Conservation (phyloP, 176 grass and related monocot species). For the Lolium rigidum region DNA sequence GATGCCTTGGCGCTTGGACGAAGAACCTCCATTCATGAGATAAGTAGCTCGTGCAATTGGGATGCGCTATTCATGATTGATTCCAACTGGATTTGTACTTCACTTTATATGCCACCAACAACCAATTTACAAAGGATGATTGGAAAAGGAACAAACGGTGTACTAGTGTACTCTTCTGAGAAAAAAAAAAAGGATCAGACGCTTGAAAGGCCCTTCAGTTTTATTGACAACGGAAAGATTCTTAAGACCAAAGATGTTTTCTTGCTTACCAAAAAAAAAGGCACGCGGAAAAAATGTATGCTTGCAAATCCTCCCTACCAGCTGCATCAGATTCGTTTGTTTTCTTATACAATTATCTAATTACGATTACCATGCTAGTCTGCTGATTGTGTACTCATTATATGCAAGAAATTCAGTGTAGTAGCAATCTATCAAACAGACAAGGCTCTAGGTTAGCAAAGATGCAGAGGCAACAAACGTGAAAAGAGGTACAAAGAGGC, state of each 20-base stretch:
- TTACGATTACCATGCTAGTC: constrained; percentile 11
- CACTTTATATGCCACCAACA: constrained; percentile 28
- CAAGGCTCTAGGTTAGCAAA: constrained; percentile 30
- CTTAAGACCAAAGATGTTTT: constrained; percentile 32
- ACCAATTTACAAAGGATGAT: constrained; percentile 46
- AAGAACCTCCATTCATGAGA: constrained; percentile 36
- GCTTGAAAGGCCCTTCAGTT: constrained; percentile 29
- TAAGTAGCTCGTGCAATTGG: constrained; percentile 51
- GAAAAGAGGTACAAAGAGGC: constrained; percentile 6
- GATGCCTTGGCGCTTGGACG: constrained; percentile 53
- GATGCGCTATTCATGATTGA: constrained; percentile 41
- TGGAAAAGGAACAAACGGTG: constrained; percentile 13
- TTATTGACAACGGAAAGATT: constrained; percentile 36
- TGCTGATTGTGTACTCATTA: not conserved
- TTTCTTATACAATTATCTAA: constrained; percentile 9
- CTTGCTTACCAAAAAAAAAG: constrained; percentile 25
- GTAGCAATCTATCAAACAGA: constrained; percentile 14
- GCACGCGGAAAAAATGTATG: not conserved
- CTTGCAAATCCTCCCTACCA: not conserved
- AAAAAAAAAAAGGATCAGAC: not conserved
- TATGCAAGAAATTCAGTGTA: not conserved
- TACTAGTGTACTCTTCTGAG: constrained; percentile 7
- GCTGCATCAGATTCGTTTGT: constrained; percentile 12
- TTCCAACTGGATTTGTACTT: constrained; percentile 41
- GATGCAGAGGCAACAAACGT: constrained; percentile 4